Base-by-base conservation (phyloP, 352 stramenopile species). In the Phytopythium delawarense region DNA sequence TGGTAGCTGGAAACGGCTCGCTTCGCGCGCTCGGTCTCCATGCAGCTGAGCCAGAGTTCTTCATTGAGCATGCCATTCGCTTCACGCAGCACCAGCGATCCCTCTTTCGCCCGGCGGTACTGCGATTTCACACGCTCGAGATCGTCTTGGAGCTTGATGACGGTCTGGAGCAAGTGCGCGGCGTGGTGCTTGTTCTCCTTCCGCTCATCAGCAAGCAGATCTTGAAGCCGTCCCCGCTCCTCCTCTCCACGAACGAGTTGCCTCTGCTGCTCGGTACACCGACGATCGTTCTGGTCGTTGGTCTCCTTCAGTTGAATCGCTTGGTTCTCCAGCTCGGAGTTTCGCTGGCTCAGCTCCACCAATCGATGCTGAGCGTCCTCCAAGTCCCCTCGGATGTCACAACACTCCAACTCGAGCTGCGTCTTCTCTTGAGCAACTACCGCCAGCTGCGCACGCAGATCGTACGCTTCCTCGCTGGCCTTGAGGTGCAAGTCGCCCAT, bases 111-210 rank as follows among this genome's bases (percentile, higher is more conserved):
- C 15, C 39, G 53, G 1, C 37, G n/a, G 2, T 30, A 44, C 16
- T 28, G 35, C 7, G 9, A 28, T 25, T 53, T 30, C 7, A 62
- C 46, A 3, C 25, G 21, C 7, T 71, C 54, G n/a, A 72, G n/a
- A 1, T 72, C 58, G 6, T 71, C 48, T 18, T 78, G 57, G 20
- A 84, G 23, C 28, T 37, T 42, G 11, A 76, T 67, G 32, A 63
- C 73, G 2, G 15, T 37, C 35, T 79, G 67, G n/a, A 83, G 20
- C 55, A 83, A 63, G 25, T 81, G 70, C 12, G 60, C 46, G 2
- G 57, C 67, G 40, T 83, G 70, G 7, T 34, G 57, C 23, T 68
- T 59, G 49, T 64, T 57, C 21, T 81, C 72, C 44, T 62, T 59
- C 2, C 51, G 70, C 39, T 71, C 62, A 8, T 21, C 37, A 21